These are phyloP conservation scores for Strobilomyces dryophilus DNA, from an alignment of 768 basidiomycete species.

Conservation along the genomic window DNA sequence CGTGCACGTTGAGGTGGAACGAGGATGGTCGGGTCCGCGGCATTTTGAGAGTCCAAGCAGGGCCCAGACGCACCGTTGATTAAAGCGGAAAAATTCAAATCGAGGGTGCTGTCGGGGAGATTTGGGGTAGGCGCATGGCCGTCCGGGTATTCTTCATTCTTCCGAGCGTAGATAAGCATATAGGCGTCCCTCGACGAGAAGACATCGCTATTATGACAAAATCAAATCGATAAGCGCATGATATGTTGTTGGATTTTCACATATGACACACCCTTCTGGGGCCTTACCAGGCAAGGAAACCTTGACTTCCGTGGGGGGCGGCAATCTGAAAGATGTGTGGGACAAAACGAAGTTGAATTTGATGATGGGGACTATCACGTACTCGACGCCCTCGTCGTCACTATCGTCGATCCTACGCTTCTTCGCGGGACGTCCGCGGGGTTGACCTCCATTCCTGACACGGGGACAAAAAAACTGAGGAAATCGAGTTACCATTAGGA, in stretches of 20 bases:
- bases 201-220: conserved; percentile 38
- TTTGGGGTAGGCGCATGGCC: conserved; percentile 15
- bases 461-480: conserved; percentile 4
- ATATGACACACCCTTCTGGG: conserved; percentile 74
- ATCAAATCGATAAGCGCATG: conserved; percentile 18
- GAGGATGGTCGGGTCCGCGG: conserved; percentile 23
- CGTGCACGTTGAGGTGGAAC: conserved; percentile 54
- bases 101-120: conserved; percentile 15
- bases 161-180: conserved; percentile 86
- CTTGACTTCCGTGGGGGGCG: conserved; percentile 17
- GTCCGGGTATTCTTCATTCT: conserved; percentile 18
- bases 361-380: conserved; percentile 19
- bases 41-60: conserved; percentile 4
- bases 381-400: conserved; percentile 45
- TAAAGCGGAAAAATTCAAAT: conserved; percentile 7
- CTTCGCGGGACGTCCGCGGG: conserved; percentile 40
- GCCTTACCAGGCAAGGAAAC: conserved; percentile 20
- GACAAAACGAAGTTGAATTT: conserved; percentile 15
- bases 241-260: conserved; percentile 53
- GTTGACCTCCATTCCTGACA: conserved; percentile 26
- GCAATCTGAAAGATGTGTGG: conserved; percentile 17
- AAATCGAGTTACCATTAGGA: neutral
- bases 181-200: conserved; percentile 82
- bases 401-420: conserved; percentile 55
- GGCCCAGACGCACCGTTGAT: conserved; percentile 23